Evolutionary conservation across 2,329 filamentous ascomycete species (phyloP), one percentile per base, ranked within the genome.

Genomic region (Ceratocystis huliohia): DNA sequence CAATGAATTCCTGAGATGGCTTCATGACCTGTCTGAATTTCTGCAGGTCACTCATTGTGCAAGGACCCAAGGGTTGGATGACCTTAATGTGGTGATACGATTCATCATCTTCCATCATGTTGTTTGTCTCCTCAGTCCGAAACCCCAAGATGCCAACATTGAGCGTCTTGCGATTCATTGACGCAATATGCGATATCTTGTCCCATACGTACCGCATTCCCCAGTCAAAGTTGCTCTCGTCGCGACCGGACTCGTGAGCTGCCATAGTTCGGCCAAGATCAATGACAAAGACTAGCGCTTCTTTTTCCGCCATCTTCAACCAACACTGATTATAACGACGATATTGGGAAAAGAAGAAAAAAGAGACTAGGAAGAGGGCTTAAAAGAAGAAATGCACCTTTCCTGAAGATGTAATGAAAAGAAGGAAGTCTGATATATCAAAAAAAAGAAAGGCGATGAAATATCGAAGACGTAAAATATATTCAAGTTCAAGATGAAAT

Each of bases 161-260:
- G 76, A 86, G 83, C 1, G 83, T 86, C 73, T 84, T 86, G 46
- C 86, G 82, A 46, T 84, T 87, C 0, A 85, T 81, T 3, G 86
- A 84, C 10, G 87, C 86, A 2, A 85, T 86, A 73, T 87, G 86
- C 25, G 84, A 84, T 53, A 87, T 83, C 74, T 89, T 94, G 79
- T 97, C 93, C 92, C 93, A 99, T 63, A 97, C 83, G 76, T 96
- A 99, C 69, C 85, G 84, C 84, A 97, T 86, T 61, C 85, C 84
- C 85, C 88, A 99, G 68, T 96, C 90, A 20, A 99, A 82, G 74
- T 97, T 88, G 2, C 88, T 88, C 74, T 93, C 84, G 22, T 79
- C 74, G 70, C 94, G 85, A 30, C 88, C 90, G 76, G 84, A 81
- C 71, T 85, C 83, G 71, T 80, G 82, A 73, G 88, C 80, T 67